These are phyloP conservation scores for Picochlorum sp. DNA, from an alignment of 139 green algal genomes.

Conservation along the genomic window DNA sequence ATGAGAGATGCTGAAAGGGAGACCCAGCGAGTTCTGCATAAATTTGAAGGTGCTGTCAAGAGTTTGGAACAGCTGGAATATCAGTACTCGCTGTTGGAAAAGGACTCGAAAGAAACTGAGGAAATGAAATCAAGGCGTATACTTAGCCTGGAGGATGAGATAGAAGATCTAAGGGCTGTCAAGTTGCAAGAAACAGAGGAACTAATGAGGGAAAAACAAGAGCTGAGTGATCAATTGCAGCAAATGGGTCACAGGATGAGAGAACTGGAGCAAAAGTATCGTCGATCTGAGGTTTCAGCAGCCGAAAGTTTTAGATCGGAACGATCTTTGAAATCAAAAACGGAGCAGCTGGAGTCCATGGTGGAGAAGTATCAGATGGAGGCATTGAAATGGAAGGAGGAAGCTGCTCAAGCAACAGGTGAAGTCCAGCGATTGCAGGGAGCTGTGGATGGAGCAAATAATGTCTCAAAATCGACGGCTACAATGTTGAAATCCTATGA, in stretches of 20 bases:
- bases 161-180: not conserved
- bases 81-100: constrained; percentile 22
- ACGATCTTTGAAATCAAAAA: not conserved
- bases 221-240: not conserved
- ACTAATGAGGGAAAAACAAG: constrained; percentile 3
- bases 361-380: not conserved
- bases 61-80: constrained; percentile 30
- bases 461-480: not conserved
- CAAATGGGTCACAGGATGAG: not conserved
- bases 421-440: not conserved
- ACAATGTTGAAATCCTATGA: not conserved
- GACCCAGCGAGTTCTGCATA: constrained; percentile 17
- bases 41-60: constrained; percentile 29
- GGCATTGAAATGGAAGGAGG: not conserved
- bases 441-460: not conserved
- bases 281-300: constrained; percentile 1
- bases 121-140: constrained; percentile 6
- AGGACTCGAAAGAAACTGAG: constrained; percentile 14
- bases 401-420: not conserved
- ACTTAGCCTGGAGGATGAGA: constrained; percentile 11
- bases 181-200: not conserved
- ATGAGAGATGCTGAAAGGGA: constrained; percentile 18
- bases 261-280: not conserved
- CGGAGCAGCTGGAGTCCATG: not conserved
- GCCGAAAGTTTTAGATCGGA: not conserved